Base-by-base conservation (phyloP, 225 moss, liverwort and hornwort species). In the Physcomitrium patens region DNA sequence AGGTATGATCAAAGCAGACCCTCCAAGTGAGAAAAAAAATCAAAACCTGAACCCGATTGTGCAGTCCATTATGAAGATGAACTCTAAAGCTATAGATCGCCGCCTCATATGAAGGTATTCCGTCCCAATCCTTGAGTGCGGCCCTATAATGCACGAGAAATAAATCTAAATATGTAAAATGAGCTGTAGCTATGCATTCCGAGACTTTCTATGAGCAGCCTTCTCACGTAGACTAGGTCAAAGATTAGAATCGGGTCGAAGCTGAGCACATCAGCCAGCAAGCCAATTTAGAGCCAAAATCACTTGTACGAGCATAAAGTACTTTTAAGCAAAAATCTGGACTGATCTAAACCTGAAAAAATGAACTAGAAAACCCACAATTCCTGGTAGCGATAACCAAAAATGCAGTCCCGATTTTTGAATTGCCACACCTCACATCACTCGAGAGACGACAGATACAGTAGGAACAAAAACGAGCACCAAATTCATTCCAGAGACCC, bases 31-130 rank as follows among this genome's bases (percentile, higher is more conserved):
- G 47, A 20, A 65, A 19, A n/a, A 8, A 7, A 74, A 13, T 8
- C 23, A 67, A 24, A 22, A 15, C 8, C 48, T 72, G 72, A 31
- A 58, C 69, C 72, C 42, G 24, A 16, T 65, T 59, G 16, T 49
- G 52, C 26, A 47, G 46, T 20, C 15, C 17, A 74, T 12, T 68
- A 20, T 61, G 17, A 9, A 60, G 60, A 60, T 27, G 26, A 84
- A 69, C 42, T 69, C 60, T 54, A 77, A 43, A 17, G 20, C 20
- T 24, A 58, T 41, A 83, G 45, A 77, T 24, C 24, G 78, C 60
- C 53, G 26, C 65, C 74, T n/a, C 46, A 45, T 18, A 28, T 28
- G 18, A 79, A 76, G 51, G 16, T 27, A 68, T 72, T 58, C 3
- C 22, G 8, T 52, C 47, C 51, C 48, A 64, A 10, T 19, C 43